These are phyloP conservation scores for Microsporum ferrugineum DNA, from an alignment of 2,329 filamentous ascomycete genomes.

Conservation along the genomic window DNA sequence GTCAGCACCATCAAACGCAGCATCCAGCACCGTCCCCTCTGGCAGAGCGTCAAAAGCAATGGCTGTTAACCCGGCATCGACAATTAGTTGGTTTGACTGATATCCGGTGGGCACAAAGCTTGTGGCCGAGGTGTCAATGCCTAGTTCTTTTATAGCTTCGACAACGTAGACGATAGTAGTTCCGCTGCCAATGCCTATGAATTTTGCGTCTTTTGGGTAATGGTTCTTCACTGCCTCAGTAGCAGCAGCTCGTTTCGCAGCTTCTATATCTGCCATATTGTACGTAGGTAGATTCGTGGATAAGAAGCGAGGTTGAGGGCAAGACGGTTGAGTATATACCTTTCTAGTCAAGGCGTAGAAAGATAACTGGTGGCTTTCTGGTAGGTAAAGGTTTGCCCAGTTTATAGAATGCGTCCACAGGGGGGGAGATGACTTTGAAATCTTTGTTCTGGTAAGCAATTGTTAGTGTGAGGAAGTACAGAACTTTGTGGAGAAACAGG, in stretches of 20 bases:
- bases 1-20: constrained; percentile 92
- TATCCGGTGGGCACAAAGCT: constrained; percentile 86
- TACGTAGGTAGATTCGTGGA: background rate
- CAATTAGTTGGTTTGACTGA: constrained; percentile 79
- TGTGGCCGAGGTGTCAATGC: constrained; percentile 45
- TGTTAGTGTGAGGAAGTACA: background rate
- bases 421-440: background rate
- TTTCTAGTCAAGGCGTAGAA: background rate
- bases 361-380: background rate
- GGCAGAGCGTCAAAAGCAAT: constrained; percentile 68
- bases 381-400: background rate
- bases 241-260: constrained; percentile 50
- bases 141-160: constrained; percentile 48
- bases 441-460: background rate
- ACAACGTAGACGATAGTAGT: constrained; percentile 58
- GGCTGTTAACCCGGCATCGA: constrained; percentile 62
- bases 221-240: constrained; percentile 48
- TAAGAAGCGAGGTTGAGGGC: background rate
- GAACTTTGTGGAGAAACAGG: background rate
- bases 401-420: background rate
- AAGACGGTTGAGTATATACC: background rate
- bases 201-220: constrained; percentile 46
- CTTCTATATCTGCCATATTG: constrained; percentile 40
- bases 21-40: constrained; percentile 56
- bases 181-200: constrained; percentile 54